Evolutionary conservation across 306 rosid species (phyloP).

Genomic region (Gastrolobium bilobum): DNA sequence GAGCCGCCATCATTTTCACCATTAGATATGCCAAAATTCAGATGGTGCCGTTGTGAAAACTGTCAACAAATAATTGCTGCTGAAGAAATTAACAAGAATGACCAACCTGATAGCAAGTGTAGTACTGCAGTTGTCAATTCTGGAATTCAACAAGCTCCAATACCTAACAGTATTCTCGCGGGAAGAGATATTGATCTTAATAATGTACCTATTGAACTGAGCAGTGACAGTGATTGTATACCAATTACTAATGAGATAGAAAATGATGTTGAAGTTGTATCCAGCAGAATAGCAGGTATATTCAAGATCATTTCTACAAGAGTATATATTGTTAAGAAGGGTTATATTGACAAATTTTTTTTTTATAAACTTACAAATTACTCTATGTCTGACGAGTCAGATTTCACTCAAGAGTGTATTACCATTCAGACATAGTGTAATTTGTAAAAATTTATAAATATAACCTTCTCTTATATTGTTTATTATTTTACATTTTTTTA

Average conservation of each 20-base stretch:
- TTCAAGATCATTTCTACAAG: conserved; percentile 33
- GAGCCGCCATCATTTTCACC: conserved; percentile 60
- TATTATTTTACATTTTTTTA: not conserved
- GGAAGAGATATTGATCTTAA: conserved; percentile 44
- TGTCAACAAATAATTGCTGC: conserved; percentile 54
- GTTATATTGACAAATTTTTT: too few species aligned
- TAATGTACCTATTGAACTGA: conserved; percentile 26
- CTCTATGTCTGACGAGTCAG: too few species aligned
- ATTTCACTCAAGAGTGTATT: too few species aligned
- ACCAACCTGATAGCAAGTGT: conserved; percentile 22
- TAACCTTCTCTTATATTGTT: not conserved
- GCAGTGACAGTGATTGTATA: conserved; percentile 28
- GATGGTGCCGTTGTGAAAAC: conserved; percentile 63
- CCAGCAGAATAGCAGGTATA: conserved; percentile 51
- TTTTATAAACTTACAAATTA: too few species aligned
- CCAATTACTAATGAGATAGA: conserved; percentile 46
- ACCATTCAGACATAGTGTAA: too few species aligned
- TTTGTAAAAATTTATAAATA: too few species aligned
- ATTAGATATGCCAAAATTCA: conserved; percentile 60
- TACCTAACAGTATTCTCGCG: conserved; percentile 13
- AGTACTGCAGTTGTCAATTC: conserved; percentile 36
- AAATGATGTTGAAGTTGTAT: conserved; percentile 46
- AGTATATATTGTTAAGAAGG: not conserved
- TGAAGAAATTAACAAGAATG: conserved; percentile 36
- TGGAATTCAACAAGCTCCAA: conserved; percentile 50